phyloP scores from a whole-genome alignment of 306 rosid species.

The Abrus precatorius region DNA sequence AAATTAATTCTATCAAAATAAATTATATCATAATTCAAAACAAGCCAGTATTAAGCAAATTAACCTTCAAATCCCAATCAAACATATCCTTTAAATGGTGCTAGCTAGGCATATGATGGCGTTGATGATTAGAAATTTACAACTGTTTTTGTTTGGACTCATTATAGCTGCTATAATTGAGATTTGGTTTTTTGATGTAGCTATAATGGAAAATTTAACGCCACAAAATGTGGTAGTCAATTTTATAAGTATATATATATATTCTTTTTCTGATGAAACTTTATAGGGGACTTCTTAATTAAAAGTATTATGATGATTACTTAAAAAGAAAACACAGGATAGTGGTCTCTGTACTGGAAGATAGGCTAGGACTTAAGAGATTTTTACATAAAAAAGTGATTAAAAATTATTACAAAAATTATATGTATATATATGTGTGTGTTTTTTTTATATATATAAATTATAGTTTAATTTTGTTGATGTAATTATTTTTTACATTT shows the following conservation, averaged over 20 bases:
- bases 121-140: not conserved
- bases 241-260: not conserved
- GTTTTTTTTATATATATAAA: too few relatives aligned
- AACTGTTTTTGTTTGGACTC: slow-evolving; percentile 1
- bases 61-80: too few relatives aligned
- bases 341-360: not conserved
- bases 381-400: not conserved
- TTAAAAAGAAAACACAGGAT: not conserved
- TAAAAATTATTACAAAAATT: too few relatives aligned
- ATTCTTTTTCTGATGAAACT: not conserved
- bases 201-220: not conserved
- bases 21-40: too few relatives aligned
- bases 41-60: too few relatives aligned
- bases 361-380: not conserved
- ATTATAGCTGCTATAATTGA: not conserved
- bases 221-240: slow-evolving; percentile 17
- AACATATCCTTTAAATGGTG: not conserved
- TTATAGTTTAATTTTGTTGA: too few relatives aligned
- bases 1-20: too few relatives aligned
- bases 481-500: too few relatives aligned
- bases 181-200: too few relatives aligned
- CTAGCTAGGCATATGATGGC: not conserved
- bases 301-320: not conserved
- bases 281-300: not conserved
- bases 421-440: too few relatives aligned